Conservation (phyloP, 139 green algal species). For the Parachlorella kessleri region DNA sequence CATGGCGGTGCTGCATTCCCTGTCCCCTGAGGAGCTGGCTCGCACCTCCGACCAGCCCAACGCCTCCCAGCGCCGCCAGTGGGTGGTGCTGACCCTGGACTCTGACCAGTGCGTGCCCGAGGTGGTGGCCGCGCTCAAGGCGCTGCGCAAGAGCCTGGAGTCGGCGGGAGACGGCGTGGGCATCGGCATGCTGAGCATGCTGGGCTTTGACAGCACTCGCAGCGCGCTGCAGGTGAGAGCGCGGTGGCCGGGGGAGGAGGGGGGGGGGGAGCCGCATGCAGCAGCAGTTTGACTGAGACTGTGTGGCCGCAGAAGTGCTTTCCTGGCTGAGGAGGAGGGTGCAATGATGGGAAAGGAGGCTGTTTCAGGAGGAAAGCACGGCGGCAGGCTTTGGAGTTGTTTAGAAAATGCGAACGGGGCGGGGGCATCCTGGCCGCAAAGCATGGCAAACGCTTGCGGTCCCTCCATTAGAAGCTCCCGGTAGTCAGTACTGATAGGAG, state of each 20-base stretch:
- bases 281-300: no score
- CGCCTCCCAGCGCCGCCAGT: constrained; percentile 7
- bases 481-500: no score
- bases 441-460: no score
- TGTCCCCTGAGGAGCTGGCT: constrained; percentile 17
- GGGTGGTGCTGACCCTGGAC: constrained; percentile 49
- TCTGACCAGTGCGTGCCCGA: constrained; percentile 12
- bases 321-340: constrained; percentile 5
- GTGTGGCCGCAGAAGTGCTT: no score
- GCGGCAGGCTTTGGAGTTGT: no score
- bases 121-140: constrained; percentile 13
- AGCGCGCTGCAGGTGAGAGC: constrained; percentile 22
- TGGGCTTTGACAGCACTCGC: constrained; percentile 58
- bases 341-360: no score
- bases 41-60: neutral
- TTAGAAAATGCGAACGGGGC: no score
- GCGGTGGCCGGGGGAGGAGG: neutral
- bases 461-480: no score
- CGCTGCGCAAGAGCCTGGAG: constrained; percentile 15
- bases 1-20: constrained; percentile 30
- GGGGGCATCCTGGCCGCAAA: no score
- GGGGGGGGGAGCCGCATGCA: no score
- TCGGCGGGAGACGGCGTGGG: constrained; percentile 30
- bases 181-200: constrained; percentile 67
- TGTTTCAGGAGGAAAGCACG: no score